Evolutionary conservation across 495 filamentous ascomycete genomes (phyloP).

Genomic region (Penicillium macrosclerotiorum): DNA sequence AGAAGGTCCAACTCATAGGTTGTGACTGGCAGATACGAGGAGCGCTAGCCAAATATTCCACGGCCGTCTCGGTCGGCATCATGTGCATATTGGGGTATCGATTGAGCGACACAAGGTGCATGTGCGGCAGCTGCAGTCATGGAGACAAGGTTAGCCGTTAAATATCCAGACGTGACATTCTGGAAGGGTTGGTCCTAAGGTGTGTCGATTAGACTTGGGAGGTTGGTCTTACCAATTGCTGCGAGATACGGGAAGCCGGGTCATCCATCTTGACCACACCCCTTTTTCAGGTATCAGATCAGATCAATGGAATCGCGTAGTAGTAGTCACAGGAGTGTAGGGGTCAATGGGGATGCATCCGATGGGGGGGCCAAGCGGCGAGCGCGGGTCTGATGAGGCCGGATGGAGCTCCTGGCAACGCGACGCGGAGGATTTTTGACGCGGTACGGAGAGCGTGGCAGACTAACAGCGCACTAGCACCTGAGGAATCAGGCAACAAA

Average conservation of each 20-base stretch:
- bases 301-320: constrained; percentile 17
- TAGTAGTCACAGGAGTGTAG: neutral
- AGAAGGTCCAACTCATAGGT: constrained; percentile 87
- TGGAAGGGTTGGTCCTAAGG: too few species aligned
- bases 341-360: constrained; percentile 10
- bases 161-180: too few species aligned
- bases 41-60: constrained; percentile 75
- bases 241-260: constrained; percentile 61
- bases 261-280: constrained; percentile 54
- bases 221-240: constrained; percentile 53
- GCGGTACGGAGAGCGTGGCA: constrained; percentile 16
- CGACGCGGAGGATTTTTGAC: constrained; percentile 23
- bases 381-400: constrained; percentile 15
- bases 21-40: constrained; percentile 71
- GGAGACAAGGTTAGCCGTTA: constrained; percentile 21
- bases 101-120: constrained; percentile 78
- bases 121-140: constrained; percentile 66
- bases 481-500: constrained; percentile 18
- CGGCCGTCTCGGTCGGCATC: constrained; percentile 66
- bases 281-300: constrained; percentile 7
- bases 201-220: constrained; percentile 4
- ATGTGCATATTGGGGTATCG: constrained; percentile 66
- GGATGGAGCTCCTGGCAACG: constrained; percentile 23
- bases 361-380: constrained; percentile 8
- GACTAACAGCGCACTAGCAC: constrained; percentile 24